These are phyloP conservation scores for Penicillium sp. DNA, from an alignment of 2,329 filamentous ascomycete species.

Conservation along the genomic window DNA sequence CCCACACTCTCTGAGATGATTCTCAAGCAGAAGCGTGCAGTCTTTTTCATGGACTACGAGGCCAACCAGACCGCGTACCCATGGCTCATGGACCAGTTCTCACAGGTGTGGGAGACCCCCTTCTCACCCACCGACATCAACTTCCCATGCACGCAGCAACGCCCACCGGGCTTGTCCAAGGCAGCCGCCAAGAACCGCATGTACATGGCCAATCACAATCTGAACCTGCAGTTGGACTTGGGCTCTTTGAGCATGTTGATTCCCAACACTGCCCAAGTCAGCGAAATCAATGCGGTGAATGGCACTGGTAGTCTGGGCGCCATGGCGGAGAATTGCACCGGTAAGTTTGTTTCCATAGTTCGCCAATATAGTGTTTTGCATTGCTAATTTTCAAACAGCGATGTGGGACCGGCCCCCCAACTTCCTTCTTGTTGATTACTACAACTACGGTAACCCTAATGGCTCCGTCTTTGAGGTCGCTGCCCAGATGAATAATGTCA, in stretches of 20 bases:
- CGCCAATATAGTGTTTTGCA: background rate
- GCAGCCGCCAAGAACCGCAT: conserved; percentile 61
- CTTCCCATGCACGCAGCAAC: conserved; percentile 77
- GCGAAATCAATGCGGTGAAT: conserved; percentile 67
- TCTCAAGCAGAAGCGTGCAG: conserved; percentile 64
- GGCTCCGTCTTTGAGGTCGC: conserved; percentile 78
- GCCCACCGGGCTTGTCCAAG: conserved; percentile 64
- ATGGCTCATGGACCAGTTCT: conserved; percentile 85
- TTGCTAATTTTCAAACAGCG: conserved; percentile 31
- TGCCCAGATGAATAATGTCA: conserved; percentile 69
- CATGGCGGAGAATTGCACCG: conserved; percentile 62
- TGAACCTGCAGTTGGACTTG: conserved; percentile 74
- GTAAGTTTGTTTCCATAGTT: conserved; percentile 32
- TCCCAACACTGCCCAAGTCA: conserved; percentile 68
- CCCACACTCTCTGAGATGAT: conserved; percentile 79
- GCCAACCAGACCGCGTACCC: conserved; percentile 76
- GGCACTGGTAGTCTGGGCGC: conserved; percentile 67
- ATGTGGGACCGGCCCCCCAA: conserved; percentile 70
- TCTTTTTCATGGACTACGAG: conserved; percentile 82
- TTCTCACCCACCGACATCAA: conserved; percentile 68
- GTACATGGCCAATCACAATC: conserved; percentile 87
- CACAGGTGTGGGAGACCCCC: conserved; percentile 85
- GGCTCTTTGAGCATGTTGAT: conserved; percentile 65
- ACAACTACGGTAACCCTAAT: conserved; percentile 66
- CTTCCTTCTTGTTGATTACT: conserved; percentile 81